Conservation (phyloP, 805 yeast genomes). For the Kodamaea fukazawae region DNA sequence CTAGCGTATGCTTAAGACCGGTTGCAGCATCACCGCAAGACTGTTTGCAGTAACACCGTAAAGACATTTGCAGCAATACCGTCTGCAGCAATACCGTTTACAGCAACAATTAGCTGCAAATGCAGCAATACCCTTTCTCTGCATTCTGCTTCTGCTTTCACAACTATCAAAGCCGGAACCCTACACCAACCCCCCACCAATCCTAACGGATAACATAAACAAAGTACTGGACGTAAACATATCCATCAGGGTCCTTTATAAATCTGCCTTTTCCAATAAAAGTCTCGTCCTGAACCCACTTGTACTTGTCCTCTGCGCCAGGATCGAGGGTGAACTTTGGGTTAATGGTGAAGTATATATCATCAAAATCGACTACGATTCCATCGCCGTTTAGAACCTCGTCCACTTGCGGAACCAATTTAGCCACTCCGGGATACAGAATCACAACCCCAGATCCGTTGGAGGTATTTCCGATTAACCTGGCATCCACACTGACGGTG, state of each 20-base stretch:
- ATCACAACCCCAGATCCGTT: constrained; percentile 42
- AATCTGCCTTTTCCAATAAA: constrained; percentile 60
- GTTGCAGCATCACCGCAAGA: no score
- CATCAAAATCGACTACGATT: constrained; percentile 35
- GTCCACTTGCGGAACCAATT: constrained; percentile 31
- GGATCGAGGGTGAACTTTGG: constrained; percentile 45
- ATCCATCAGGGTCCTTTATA: constrained; percentile 44
- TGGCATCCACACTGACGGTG: constrained; percentile 43
- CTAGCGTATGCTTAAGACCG: no score
- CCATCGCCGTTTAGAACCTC: constrained; percentile 33
- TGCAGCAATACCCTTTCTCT: no score
- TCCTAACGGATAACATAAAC: constrained; percentile 29
- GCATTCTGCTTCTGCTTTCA: no score
- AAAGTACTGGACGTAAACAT: constrained; percentile 53
- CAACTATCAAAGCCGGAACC: no score
- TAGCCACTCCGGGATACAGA: constrained; percentile 48
- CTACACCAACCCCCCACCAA: no score
- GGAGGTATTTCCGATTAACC: constrained; percentile 43
- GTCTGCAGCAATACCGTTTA: no score
- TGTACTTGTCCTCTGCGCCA: constrained; percentile 38
- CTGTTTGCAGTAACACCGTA: no score
- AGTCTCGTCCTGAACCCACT: constrained; percentile 51
- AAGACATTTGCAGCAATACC: no score
- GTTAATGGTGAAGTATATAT: constrained; percentile 48
- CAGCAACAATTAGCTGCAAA: no score